Evolutionary conservation across 495 filamentous ascomycete species (phyloP), one percentile per base, ranked within the genome.

Genomic region (Halenospora varia): DNA sequence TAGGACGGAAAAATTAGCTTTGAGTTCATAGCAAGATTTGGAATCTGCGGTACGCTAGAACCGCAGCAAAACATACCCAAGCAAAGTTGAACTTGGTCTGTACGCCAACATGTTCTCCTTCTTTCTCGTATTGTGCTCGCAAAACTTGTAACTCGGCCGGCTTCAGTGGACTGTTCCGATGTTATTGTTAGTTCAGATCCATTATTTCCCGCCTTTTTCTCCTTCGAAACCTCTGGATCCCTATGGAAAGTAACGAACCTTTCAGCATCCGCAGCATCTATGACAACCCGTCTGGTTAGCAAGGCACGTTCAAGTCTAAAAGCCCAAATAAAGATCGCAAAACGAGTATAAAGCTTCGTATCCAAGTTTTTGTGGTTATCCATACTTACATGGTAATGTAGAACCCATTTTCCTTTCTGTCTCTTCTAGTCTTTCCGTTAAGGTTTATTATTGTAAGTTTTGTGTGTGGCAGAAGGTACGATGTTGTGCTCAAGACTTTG

Each of bases 11-110:
- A 18, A 25, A 55, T 44, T 48, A 47, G n/a, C n/a, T n/a, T n/a
- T n/a, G n/a, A n/a, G n/a, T n/a, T n/a, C n/a, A n/a, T n/a, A n/a
- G n/a, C n/a, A n/a, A n/a, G n/a, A n/a, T n/a, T n/a, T n/a, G n/a
- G n/a, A n/a, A n/a, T n/a, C n/a, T n/a, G n/a, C n/a, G n/a, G n/a
- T n/a, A n/a, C n/a, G n/a, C n/a, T n/a, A n/a, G n/a, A n/a, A 13
- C 19, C 46, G 13, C 40, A 57, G 19, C 47, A 24, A 17, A 42
- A 56, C 78, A 42, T 77, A 95, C 91, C 94, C 94, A 98, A 66
- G 95, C 93, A 70, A 90, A 97, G 83, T 98, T 98, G 83, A 98
- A 98, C 71, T 97, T 97, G 46, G 94, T 98, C 71, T 98, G 94
- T 24, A 98, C 84, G 46, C 92, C 91, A 15, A 96, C 95, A 73